phyloP scores from a whole-genome alignment of 345 rosid species.

The Eucalyptus victrix region DNA sequence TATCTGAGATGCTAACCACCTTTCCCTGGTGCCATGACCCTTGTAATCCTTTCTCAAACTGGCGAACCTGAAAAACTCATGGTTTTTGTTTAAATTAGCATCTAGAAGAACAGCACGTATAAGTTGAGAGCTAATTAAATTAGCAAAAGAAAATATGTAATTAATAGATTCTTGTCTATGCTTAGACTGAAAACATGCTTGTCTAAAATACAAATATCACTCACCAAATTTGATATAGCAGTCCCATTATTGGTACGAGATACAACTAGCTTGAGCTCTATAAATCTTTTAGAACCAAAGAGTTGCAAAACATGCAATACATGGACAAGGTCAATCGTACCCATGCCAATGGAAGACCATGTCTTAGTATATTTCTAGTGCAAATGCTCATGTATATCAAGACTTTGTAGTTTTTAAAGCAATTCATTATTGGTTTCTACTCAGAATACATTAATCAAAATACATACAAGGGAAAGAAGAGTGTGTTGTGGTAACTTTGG shows the following conservation, averaged over 20 bases:
- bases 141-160: background rate
- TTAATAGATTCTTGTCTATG: background rate
- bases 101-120: background rate
- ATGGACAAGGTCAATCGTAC: background rate
- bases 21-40: conserved; percentile 32
- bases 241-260: background rate
- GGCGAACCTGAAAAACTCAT: conserved; percentile 19
- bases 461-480: background rate
- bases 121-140: background rate
- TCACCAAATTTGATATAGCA: background rate
- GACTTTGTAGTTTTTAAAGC: background rate
- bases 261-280: background rate
- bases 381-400: background rate
- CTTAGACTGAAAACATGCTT: background rate
- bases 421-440: background rate
- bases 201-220: background rate
- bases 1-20: conserved; percentile 16
- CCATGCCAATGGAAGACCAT: background rate
- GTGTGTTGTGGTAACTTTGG: background rate
- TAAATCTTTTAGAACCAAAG: background rate
- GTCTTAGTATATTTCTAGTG: background rate
- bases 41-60: conserved; percentile 24
- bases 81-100: background rate
- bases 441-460: background rate
- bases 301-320: background rate